A percentile compares a stretch with the other conserved stretches of the same genome.
Evolutionary conservation across 176 grass and related monocot genomes (phyloP).

Genomic region (Oryza meridionalis): DNA sequence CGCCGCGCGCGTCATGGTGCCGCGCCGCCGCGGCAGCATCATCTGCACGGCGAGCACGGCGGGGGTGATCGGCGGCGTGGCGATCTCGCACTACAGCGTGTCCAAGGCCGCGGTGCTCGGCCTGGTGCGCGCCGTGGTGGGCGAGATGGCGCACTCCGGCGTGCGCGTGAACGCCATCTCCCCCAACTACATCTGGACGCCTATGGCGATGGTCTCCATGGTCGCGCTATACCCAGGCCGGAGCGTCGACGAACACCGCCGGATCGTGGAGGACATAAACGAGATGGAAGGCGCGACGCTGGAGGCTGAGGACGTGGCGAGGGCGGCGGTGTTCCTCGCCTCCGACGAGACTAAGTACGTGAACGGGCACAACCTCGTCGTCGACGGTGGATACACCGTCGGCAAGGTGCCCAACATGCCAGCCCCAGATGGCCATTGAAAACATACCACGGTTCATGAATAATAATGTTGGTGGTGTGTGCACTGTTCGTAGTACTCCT

Average conservation of each 20-base stretch:
- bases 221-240: not conserved
- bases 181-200: constrained; percentile 32
- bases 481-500: too few species aligned
- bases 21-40: constrained; percentile 51
- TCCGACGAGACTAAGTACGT: constrained; percentile 76
- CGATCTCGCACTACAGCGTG: constrained; percentile 18
- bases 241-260: not conserved
- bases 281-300: constrained; percentile 26
- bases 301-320: not conserved
- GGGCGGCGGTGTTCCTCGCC: constrained; percentile 45
- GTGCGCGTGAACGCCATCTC: constrained; percentile 43
- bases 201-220: not conserved
- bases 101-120: constrained; percentile 15
- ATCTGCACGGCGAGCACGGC: constrained; percentile 60
- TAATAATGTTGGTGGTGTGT: too few species aligned
- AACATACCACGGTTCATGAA: too few species aligned
- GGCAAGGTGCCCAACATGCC: constrained; percentile 33
- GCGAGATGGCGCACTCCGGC: not conserved
- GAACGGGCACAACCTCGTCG: constrained; percentile 69
- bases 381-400: constrained; percentile 64
- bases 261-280: constrained; percentile 2
- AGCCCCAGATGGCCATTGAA: too few species aligned
- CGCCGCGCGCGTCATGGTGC: constrained; percentile 67
- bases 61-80: not conserved
- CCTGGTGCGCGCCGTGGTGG: not conserved